Evolutionary conservation across 805 yeast genomes (phyloP).

Genomic region (Kazachstania bromeliacearum): DNA sequence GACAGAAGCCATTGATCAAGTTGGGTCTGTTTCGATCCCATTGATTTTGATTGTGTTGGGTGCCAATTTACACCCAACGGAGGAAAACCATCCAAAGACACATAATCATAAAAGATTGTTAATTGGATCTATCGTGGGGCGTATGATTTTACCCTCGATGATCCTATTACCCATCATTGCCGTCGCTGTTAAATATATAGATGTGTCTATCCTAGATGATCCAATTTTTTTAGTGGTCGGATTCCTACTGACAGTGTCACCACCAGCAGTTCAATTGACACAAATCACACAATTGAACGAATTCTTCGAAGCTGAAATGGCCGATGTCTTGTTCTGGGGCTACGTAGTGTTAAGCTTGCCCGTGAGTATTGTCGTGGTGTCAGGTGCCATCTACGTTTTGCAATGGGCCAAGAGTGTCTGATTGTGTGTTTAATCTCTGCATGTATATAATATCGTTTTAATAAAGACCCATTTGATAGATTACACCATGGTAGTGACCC

Average conservation of each 20-base stretch:
- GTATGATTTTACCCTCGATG: slow-evolving; percentile 71
- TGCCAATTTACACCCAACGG: slow-evolving; percentile 60
- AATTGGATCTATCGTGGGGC: slow-evolving; percentile 60
- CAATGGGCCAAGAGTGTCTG: slow-evolving; percentile 39
- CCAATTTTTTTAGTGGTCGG: slow-evolving; percentile 74
- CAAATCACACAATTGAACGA: slow-evolving; percentile 73
- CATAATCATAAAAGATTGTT: slow-evolving; percentile 54
- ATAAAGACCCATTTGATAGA: no score
- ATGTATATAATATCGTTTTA: no score
- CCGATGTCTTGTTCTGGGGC: slow-evolving; percentile 78
- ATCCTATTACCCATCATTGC: slow-evolving; percentile 60
- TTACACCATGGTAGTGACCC: no score
- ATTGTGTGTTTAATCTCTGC: no score
- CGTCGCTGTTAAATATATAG: slow-evolving; percentile 50
- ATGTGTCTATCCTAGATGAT: slow-evolving; percentile 63
- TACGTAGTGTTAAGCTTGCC: slow-evolving; percentile 69
- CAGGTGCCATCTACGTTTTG: slow-evolving; percentile 44
- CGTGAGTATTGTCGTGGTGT: slow-evolving; percentile 63
- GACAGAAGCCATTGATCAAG: slow-evolving; percentile 50
- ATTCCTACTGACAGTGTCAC: slow-evolving; percentile 64
- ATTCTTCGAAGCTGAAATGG: slow-evolving; percentile 72
- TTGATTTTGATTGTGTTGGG: slow-evolving; percentile 68
- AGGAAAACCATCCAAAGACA: slow-evolving; percentile 58
- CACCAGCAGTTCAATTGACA: slow-evolving; percentile 77
- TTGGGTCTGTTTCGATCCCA: slow-evolving; percentile 72